Conservation (phyloP, 441 rosid genomes). For the Pelargonium australe region DNA sequence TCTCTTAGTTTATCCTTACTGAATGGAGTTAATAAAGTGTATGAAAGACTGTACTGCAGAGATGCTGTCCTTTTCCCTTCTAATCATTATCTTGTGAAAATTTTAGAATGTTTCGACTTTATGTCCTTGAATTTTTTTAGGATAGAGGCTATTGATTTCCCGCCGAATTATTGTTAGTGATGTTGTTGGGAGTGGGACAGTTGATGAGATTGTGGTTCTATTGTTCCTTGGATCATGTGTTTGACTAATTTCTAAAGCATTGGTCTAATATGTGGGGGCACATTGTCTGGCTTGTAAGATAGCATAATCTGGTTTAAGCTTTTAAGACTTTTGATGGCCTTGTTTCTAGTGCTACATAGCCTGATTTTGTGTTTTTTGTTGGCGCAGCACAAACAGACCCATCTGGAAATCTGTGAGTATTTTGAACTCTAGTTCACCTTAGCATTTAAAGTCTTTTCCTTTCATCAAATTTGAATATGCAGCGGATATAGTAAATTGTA, state of each 20-base stretch:
- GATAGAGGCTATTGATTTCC: not conserved
- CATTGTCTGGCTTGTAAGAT: not conserved
- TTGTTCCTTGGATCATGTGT: no score
- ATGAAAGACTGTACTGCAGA: not conserved
- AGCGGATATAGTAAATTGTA: no score
- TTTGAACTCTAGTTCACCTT: not conserved
- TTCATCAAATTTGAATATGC: not conserved
- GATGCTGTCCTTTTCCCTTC: not conserved
- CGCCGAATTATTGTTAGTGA: not conserved
- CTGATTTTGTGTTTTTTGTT: not conserved
- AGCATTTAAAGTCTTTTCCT: not conserved
- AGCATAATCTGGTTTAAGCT: not conserved
- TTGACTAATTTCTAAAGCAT: no score
- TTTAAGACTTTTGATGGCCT: not conserved
- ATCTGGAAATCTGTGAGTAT: slow-evolving; percentile 71
- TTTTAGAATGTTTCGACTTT: not conserved
- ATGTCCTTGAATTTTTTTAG: not conserved
- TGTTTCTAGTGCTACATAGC: not conserved
- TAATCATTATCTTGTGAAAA: not conserved
- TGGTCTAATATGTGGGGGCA: not conserved
- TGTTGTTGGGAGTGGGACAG: not conserved
- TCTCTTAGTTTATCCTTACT: not conserved
- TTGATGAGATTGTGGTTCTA: not conserved
- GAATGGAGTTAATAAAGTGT: not conserved
- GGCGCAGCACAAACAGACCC: slow-evolving; percentile 69